Evolutionary conservation across 768 basidiomycete genomes (phyloP).

Genomic region (Suillus clintonianus): DNA sequence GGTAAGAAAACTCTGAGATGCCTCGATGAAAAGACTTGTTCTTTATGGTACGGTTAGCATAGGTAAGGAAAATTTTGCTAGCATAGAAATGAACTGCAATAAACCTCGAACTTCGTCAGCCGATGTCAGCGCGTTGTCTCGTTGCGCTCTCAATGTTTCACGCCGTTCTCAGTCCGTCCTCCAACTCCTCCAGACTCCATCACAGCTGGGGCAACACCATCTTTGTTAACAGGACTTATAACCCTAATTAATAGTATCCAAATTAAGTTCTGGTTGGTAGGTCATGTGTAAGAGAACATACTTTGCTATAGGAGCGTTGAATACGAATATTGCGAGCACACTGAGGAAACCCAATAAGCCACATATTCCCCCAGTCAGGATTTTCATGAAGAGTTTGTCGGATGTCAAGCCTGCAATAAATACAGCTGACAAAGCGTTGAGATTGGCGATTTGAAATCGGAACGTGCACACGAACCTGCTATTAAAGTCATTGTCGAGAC

Average conservation of each 20-base stretch:
- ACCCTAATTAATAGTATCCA: not conserved
- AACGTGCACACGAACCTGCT: not conserved
- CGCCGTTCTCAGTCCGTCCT: no score
- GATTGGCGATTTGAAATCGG: not conserved
- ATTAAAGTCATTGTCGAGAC: not conserved
- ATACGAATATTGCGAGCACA: not conserved
- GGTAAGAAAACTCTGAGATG: no score
- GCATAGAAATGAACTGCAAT: no score
- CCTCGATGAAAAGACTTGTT: no score
- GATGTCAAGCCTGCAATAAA: not conserved
- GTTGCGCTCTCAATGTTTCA: no score
- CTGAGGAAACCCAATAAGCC: fast-evolving
- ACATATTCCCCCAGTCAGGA: not conserved
- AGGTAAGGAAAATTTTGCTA: no score
- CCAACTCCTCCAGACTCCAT: no score
- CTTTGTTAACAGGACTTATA: no score
- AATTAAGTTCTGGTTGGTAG: not conserved
- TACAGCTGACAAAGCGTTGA: not conserved
- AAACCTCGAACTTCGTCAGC: no score
- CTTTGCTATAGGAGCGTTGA: not conserved
- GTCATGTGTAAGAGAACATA: not conserved
- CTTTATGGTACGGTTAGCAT: no score
- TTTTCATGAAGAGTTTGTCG: not conserved
- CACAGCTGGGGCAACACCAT: no score
- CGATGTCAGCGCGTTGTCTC: no score